phyloP scores from a whole-genome alignment of 2,329 filamentous ascomycete genomes.

The Fusarium mangiferae region DNA sequence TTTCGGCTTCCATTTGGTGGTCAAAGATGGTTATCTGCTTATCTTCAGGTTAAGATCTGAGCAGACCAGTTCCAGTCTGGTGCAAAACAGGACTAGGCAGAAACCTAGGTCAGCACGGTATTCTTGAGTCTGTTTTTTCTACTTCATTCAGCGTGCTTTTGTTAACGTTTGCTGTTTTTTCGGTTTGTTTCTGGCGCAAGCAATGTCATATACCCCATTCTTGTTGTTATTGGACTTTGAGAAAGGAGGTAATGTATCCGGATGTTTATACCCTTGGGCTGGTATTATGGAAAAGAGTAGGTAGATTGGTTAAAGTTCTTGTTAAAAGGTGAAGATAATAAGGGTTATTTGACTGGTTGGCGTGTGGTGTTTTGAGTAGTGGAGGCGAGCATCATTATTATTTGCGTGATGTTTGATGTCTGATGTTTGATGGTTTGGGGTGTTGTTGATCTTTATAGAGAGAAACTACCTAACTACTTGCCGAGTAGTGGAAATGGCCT shows the following conservation, averaged over 20 bases:
- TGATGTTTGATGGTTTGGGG: neutral
- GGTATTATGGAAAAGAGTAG: neutral
- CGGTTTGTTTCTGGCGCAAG: slow-evolving; percentile 1
- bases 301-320: slow-evolving; percentile 10
- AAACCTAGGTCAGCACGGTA: slow-evolving; percentile 16
- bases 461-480: neutral
- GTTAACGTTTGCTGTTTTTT: neutral
- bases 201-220: slow-evolving; percentile 20
- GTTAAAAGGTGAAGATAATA: neutral
- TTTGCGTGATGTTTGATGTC: neutral
- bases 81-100: slow-evolving; percentile 33
- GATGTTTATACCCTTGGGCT: slow-evolving; percentile 23
- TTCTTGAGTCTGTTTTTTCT: neutral
- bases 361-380: neutral
- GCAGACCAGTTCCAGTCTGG: slow-evolving; percentile 29
- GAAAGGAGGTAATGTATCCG: slow-evolving; percentile 19
- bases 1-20: neutral
- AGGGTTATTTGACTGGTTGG: neutral
- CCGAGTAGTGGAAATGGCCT: neutral
- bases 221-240: slow-evolving; percentile 17
- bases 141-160: neutral
- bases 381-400: neutral
- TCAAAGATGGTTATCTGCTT: neutral
- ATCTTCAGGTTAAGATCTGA: neutral
- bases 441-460: neutral